phyloP scores from a whole-genome alignment of 1,139 yeast species.

The Neolecta irregularis region DNA sequence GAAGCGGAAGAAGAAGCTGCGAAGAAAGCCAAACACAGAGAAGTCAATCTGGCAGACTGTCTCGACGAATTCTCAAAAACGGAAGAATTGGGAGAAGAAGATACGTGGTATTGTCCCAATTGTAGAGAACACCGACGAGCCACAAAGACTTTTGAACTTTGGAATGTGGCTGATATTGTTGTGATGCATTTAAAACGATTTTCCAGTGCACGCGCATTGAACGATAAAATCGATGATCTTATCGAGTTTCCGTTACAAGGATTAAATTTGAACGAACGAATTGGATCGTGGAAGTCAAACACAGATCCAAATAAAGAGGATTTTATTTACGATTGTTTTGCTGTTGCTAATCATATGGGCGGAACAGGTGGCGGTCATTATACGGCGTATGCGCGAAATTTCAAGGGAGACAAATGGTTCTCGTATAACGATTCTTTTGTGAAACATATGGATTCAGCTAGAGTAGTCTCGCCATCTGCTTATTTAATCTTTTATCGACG shows the following conservation, averaged over 20 bases:
- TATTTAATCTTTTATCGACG: conserved; percentile 72
- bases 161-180: conserved; percentile 83
- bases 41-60: conserved; percentile 58
- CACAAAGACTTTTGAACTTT: conserved; percentile 74
- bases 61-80: conserved; percentile 59
- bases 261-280: conserved; percentile 50
- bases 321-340: conserved; percentile 62
- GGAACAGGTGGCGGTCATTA: conserved; percentile 97
- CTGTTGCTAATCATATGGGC: conserved; percentile 91
- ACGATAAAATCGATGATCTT: conserved; percentile 75
- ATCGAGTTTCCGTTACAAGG: conserved; percentile 83
- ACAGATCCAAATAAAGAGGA: conserved; percentile 24
- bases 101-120: conserved; percentile 84
- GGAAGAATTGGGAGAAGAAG: conserved; percentile 76
- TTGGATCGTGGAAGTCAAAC: conserved; percentile 27
- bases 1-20: conserved; percentile 28
- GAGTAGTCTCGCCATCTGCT: conserved; percentile 62
- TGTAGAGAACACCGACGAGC: conserved; percentile 87
- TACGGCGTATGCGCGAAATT: conserved; percentile 50
- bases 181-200: conserved; percentile 84
- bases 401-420: neutral
- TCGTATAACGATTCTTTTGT: conserved; percentile 43
- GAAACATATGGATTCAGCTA: conserved; percentile 39
- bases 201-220: conserved; percentile 66
- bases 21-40: conserved; percentile 29